Evolutionary conservation across 768 basidiomycete species (phyloP).

Genomic region (Baorangia bicolor): DNA sequence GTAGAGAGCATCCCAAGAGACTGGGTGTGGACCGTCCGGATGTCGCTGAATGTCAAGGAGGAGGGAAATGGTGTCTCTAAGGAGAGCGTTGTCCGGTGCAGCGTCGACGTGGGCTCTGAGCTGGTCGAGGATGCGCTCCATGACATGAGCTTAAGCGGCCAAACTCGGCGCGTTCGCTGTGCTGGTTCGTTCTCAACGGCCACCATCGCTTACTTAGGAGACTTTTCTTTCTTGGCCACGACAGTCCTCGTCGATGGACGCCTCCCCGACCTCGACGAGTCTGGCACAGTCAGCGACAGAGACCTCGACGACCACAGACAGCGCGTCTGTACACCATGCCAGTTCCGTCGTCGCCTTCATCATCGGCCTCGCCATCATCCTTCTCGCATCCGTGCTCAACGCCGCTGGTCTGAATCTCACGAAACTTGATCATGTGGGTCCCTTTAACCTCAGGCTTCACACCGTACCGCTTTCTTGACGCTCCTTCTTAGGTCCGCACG

Average conservation of each 20-base stretch:
- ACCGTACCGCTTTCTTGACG: not conserved
- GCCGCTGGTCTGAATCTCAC: constrained; percentile 94
- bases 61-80: constrained; percentile 20
- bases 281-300: constrained; percentile 10
- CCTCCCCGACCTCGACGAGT: constrained; percentile 16
- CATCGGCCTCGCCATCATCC: constrained; percentile 82
- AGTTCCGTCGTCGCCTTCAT: constrained; percentile 72
- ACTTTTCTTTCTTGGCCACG: not conserved
- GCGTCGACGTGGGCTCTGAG: constrained; percentile 17
- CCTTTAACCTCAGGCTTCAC: not conserved
- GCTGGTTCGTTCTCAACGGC: too few species aligned
- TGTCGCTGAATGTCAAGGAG: constrained; percentile 23
- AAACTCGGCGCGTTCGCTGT: not conserved
- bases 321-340: constrained; percentile 37
- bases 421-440: constrained; percentile 85
- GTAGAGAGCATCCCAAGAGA: constrained; percentile 26
- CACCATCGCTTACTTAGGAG: constrained; percentile 23
- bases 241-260: constrained; percentile 21
- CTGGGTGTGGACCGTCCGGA: constrained; percentile 14
- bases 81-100: constrained; percentile 14
- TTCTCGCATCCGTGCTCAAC: constrained; percentile 82
- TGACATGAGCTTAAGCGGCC: constrained; percentile 6
- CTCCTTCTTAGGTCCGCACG: constrained; percentile 57
- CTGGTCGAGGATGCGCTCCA: constrained; percentile 30
- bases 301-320: constrained; percentile 19